Base-by-base conservation (phyloP, 2,329 filamentous ascomycete species). In the Sordariomycetes sp. region DNA sequence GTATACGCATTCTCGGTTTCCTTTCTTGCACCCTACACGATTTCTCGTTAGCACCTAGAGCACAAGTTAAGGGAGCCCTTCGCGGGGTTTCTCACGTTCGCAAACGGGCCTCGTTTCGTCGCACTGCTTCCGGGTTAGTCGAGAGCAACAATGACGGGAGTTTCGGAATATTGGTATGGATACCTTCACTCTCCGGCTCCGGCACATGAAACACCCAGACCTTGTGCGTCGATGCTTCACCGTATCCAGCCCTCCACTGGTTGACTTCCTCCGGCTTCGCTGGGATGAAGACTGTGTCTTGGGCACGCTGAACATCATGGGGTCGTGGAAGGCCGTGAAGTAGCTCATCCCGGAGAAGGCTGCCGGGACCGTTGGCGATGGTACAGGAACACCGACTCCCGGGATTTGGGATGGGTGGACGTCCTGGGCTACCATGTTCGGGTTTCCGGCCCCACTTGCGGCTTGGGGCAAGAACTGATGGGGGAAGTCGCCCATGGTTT, bases 221-320 rank as follows among this genome's bases (percentile, higher is more conserved):
- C 94, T 82, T 51, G 94, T 97, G 64, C 94, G 85, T 61, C 92
- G 87, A 70, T 97, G 93, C 72, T 97, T 97, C 64, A 95, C 88
- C 67, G 88, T 86, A 61, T 95, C 89, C 54, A 75, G 62, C 3
- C 76, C 78, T 2, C 74, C 68, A 11, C 73, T 66, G 1, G 40
- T n/a, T 46, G 79, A 80, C 62, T 81, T 82, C 59, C 79, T 76
- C 55, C 80, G 74, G 61, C 70, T 73, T 64, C 79, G 75, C 46
- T 50, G 46, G 46, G 46, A 24, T 20, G 20, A 20, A 10, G 46
- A 50, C 55, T 77, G 74, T 12, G 75, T 54, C 64, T 80, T 80
- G 18, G 76, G 69, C 1, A 74, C 66, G 60, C 74, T 76, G 60
- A 79, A 76, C 67, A 76, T 71, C 50, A 75, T 71, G 6, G 77